phyloP scores from a whole-genome alignment of 2,329 filamentous ascomycete genomes.

The Acarospora socialis region DNA sequence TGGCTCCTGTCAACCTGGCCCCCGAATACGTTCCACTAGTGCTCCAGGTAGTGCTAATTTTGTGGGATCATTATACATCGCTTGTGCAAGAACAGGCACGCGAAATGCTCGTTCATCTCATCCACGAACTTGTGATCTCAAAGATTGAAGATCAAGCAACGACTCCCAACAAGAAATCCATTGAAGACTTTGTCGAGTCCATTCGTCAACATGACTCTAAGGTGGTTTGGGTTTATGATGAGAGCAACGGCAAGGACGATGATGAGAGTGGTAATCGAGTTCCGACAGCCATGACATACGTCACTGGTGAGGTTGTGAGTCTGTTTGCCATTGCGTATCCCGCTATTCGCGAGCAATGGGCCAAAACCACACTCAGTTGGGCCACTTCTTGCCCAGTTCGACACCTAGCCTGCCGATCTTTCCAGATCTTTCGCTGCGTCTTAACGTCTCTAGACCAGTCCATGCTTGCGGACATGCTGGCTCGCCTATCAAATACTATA shows the following conservation, averaged over 20 bases:
- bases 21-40: slow-evolving; percentile 71
- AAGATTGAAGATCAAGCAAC: slow-evolving; percentile 57
- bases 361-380: slow-evolving; percentile 79
- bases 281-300: slow-evolving; percentile 70
- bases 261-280: slow-evolving; percentile 66
- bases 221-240: slow-evolving; percentile 89
- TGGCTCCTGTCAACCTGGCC: slow-evolving; percentile 70
- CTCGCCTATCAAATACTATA: slow-evolving; percentile 87
- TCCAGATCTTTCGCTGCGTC: slow-evolving; percentile 93
- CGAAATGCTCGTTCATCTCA: slow-evolving; percentile 94
- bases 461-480: slow-evolving; percentile 96
- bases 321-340: slow-evolving; percentile 78
- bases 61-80: slow-evolving; percentile 95
- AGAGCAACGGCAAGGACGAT: slow-evolving; percentile 65
- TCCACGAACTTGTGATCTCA: slow-evolving; percentile 84
- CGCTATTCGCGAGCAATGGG: slow-evolving; percentile 81
- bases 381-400: slow-evolving; percentile 92
- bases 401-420: slow-evolving; percentile 89
- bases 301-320: slow-evolving; percentile 67
- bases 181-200: slow-evolving; percentile 77
- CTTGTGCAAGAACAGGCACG: slow-evolving; percentile 92
- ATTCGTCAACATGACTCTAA: slow-evolving; percentile 71
- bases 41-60: slow-evolving; percentile 77
- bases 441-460: slow-evolving; percentile 77
- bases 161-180: slow-evolving; percentile 53